Percentiles rank a stretch among this genome's conserved stretches.
Conservation (phyloP, 768 basidiomycete species). For the Suillus luteus region DNA sequence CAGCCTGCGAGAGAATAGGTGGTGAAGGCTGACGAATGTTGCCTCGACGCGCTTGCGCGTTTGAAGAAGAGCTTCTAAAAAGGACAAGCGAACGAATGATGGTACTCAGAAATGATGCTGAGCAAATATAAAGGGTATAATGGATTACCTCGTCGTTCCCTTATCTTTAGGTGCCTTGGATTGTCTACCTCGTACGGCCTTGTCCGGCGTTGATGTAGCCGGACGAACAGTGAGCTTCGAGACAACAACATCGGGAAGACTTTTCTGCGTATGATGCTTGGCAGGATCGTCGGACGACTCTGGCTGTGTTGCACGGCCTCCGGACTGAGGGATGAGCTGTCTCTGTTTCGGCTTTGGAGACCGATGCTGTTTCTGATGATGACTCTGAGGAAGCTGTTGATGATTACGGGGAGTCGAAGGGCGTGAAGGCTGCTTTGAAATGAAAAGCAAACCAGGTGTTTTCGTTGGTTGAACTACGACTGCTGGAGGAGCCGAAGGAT, state of each 20-base stretch:
- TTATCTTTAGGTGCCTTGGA: slow-evolving; percentile 46
- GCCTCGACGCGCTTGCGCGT: slow-evolving; percentile 48
- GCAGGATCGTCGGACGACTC: slow-evolving; percentile 31
- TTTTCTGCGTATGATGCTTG: slow-evolving; percentile 34
- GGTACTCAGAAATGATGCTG: background rate
- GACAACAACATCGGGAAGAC: slow-evolving; percentile 23
- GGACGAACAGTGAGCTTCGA: slow-evolving; percentile 34
- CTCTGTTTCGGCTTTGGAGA: slow-evolving; percentile 42
- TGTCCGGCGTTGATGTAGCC: slow-evolving; percentile 28
- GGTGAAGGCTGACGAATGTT: slow-evolving; percentile 66
- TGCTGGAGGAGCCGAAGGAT: slow-evolving; percentile 69
- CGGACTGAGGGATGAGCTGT: slow-evolving; percentile 23
- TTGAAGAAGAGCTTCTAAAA: slow-evolving; percentile 49
- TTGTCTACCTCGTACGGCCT: slow-evolving; percentile 35
- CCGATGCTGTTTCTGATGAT: slow-evolving; percentile 37
- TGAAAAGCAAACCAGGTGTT: slow-evolving; percentile 71
- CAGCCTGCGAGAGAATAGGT: slow-evolving; percentile 64
- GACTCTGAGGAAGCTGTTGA: slow-evolving; percentile 37
- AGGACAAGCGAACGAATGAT: slow-evolving; percentile 11
- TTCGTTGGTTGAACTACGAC: slow-evolving; percentile 72
- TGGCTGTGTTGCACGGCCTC: slow-evolving; percentile 29
- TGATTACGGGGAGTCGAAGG: slow-evolving; percentile 37
- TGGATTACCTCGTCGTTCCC: slow-evolving; percentile 41
- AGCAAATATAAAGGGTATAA: background rate
- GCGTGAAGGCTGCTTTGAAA: slow-evolving; percentile 55